phyloP scores from a whole-genome alignment of 805 yeast species.

The Zygosaccharomyces lentus region DNA sequence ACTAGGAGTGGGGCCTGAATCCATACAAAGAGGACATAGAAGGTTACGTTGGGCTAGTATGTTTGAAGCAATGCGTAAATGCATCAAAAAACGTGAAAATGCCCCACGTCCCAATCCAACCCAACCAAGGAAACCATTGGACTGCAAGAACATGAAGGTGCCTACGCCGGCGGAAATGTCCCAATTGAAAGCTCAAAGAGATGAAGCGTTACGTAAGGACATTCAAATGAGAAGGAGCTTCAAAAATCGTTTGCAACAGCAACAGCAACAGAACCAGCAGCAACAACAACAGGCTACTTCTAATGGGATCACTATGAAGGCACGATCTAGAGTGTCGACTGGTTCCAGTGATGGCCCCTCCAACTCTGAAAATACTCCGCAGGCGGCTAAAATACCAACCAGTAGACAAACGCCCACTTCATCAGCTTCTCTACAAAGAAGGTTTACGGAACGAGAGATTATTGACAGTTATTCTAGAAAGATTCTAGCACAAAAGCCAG shows the following conservation, averaged over 20 bases:
- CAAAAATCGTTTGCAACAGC: constrained; percentile 31
- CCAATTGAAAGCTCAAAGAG: constrained; percentile 77
- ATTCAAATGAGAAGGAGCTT: constrained; percentile 32
- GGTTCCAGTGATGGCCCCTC: constrained; percentile 18
- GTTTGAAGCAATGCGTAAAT: constrained; percentile 91
- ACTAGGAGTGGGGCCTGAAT: constrained; percentile 86
- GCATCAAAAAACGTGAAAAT: constrained; percentile 83
- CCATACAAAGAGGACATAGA: constrained; percentile 89
- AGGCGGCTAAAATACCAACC: constrained; percentile 12
- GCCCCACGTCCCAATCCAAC: constrained; percentile 55
- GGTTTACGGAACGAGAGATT: constrained; percentile 29
- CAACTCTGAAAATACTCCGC: constrained; percentile 6
- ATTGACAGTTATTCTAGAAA: constrained; percentile 32
- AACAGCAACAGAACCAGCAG: constrained; percentile 21
- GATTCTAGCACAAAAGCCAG: constrained; percentile 32
- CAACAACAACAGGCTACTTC: constrained; percentile 9
- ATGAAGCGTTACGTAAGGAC: constrained; percentile 74
- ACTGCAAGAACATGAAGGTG: constrained; percentile 46
- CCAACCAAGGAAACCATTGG: constrained; percentile 40
- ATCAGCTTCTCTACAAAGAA: constrained; percentile 13
- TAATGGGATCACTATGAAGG: constrained; percentile 6
- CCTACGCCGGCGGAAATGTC: constrained; percentile 85
- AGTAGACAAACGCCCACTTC: constrained; percentile 16
- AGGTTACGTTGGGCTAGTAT: constrained; percentile 93
- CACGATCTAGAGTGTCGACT: constrained; percentile 5